phyloP scores from a whole-genome alignment of 768 basidiomycete genomes.

The Tylopilus balloui region DNA sequence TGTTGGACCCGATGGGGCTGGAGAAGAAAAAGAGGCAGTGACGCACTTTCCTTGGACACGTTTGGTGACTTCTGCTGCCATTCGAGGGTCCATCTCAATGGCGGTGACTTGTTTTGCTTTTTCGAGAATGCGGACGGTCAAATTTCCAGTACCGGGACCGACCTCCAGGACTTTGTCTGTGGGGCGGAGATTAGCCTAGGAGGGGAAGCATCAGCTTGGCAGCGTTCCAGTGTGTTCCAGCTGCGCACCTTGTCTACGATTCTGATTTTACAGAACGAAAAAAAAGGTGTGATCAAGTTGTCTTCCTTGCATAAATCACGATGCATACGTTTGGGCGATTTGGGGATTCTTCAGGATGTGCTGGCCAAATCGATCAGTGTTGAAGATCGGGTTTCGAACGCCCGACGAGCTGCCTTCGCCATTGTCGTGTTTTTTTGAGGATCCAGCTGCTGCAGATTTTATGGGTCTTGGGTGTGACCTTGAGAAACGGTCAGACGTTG shows the following conservation, averaged over 20 bases:
- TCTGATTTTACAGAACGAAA: conserved; percentile 24
- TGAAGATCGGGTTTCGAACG: conserved; percentile 83
- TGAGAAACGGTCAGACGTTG: conserved; percentile 70
- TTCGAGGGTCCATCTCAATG: conserved; percentile 96
- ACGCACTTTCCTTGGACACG: conserved; percentile 97
- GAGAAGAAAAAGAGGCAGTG: neutral
- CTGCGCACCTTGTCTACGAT: conserved; percentile 57
- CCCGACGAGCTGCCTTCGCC: conserved; percentile 38
- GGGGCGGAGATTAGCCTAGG: conserved; percentile 84
- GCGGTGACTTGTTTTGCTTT: conserved; percentile 91
- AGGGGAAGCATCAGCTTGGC: conserved; percentile 4
- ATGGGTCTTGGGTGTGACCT: conserved; percentile 62
- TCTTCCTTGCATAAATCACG: conserved; percentile 19
- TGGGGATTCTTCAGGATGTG: conserved; percentile 95
- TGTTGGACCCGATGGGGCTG: neutral
- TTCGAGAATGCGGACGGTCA: conserved; percentile 90
- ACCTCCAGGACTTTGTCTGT: conserved; percentile 97
- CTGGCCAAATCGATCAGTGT: conserved; percentile 93
- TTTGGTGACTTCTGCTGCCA: conserved; percentile 97
- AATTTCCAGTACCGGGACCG: conserved; percentile 95
- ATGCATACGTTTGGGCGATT: conserved; percentile 78
- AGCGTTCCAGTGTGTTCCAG: neutral
- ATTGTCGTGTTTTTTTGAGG: conserved; percentile 40
- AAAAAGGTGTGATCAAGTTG: conserved; percentile 12
- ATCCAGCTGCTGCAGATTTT: conserved; percentile 32